These are phyloP conservation scores for Neofusicoccum umdonicola DNA, from an alignment of 2,329 filamentous ascomycete species.

Conservation along the genomic window DNA sequence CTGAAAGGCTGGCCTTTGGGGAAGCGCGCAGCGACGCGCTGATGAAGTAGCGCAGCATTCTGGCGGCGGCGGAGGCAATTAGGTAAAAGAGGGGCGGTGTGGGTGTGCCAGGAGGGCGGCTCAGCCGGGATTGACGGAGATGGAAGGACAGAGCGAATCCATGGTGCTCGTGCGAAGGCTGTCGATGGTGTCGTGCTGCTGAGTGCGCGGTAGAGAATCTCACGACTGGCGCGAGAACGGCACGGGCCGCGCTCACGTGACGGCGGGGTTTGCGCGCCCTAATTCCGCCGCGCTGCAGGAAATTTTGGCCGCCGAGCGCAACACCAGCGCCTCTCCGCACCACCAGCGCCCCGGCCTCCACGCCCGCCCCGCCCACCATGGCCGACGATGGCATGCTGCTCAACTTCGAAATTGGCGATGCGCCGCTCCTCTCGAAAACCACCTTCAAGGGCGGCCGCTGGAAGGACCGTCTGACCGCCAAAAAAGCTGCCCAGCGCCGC, in stretches of 20 bases:
- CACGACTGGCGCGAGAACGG: not conserved
- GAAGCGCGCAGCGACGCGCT: not conserved
- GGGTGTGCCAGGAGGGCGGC: not conserved
- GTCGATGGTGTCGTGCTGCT: conserved; percentile 9
- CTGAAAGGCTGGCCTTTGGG: not conserved
- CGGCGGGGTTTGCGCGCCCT: not conserved
- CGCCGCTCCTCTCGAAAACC: conserved; percentile 59
- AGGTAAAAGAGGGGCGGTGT: not conserved
- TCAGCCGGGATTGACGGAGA: conserved; percentile 3
- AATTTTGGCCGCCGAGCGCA: not conserved
- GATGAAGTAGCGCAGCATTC: not conserved
- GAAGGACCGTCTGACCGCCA: conserved; percentile 81
- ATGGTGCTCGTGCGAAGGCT: not conserved
- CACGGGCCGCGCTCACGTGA: conserved; percentile 1
- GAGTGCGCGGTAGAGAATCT: conserved; percentile 11
- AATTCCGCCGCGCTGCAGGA: not conserved
- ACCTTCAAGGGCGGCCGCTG: conserved; percentile 87
- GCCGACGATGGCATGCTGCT: conserved; percentile 92
- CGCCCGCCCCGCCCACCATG: conserved; percentile 52
- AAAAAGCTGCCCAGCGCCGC: conserved; percentile 61
- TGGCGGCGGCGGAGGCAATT: not conserved
- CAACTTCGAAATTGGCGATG: conserved; percentile 79
- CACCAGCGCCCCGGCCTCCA: no score
- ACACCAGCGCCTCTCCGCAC: not conserved
- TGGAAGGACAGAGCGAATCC: conserved; percentile 1